Evolutionary conservation across 1,139 yeast species (phyloP).

Genomic region (Pichia sp.): DNA sequence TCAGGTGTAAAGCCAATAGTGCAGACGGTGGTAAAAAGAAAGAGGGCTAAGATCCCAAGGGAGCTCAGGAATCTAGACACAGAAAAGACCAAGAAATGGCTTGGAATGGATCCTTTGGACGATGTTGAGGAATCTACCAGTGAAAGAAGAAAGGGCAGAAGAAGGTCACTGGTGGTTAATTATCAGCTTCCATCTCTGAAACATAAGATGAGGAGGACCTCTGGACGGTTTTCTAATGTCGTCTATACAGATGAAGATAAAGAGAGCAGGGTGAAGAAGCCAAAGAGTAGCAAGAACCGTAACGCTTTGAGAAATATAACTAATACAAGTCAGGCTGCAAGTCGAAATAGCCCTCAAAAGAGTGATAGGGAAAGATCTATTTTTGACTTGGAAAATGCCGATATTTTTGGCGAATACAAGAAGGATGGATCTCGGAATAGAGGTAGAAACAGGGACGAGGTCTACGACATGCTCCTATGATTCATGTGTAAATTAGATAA

Average conservation of each 20-base stretch:
- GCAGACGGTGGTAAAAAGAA: constrained; percentile 16
- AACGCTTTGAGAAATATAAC: constrained; percentile 9
- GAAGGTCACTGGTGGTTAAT: constrained; percentile 53
- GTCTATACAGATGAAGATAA: constrained; percentile 18
- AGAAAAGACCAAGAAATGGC: constrained; percentile 21
- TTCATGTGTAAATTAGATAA: background rate
- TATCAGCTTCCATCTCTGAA: constrained; percentile 70
- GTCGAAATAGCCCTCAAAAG: background rate
- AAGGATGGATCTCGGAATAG: background rate
- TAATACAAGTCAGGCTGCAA: background rate
- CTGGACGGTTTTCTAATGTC: constrained; percentile 59
- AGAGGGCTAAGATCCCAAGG: constrained; percentile 25
- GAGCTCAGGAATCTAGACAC: constrained; percentile 34
- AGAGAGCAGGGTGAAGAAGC: constrained; percentile 14
- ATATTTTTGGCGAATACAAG: constrained; percentile 9
- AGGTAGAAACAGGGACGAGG: background rate
- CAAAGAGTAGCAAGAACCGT: background rate
- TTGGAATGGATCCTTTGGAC: constrained; percentile 17
- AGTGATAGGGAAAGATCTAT: constrained; percentile 6
- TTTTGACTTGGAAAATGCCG: constrained; percentile 15
- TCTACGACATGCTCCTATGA: constrained; percentile 7
- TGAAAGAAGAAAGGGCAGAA: constrained; percentile 28
- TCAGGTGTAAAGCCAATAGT: background rate
- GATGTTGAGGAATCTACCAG: constrained; percentile 14
- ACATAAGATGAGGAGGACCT: constrained; percentile 66